A percentile compares a stretch with the other conserved stretches of the same genome.
Conservation (phyloP, 257 asterid species). For the Salvia splendens region DNA sequence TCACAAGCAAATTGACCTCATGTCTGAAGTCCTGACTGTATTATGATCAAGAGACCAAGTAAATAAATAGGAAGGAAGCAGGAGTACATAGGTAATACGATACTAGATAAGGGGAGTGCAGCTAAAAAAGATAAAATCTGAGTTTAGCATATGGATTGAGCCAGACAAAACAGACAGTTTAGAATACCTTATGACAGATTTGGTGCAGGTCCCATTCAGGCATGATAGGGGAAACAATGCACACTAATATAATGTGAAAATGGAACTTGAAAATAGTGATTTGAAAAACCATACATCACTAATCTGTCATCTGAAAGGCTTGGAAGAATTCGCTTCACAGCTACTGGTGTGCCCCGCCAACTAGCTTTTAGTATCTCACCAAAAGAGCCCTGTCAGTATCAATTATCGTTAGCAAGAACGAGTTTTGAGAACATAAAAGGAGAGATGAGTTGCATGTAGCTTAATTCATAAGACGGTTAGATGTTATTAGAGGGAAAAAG, state of each 20-base stretch:
- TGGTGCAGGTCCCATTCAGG: constrained; percentile 24
- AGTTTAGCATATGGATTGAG: constrained; percentile 3
- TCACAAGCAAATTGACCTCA: constrained; percentile 96
- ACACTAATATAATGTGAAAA: constrained; percentile 10
- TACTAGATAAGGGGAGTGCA: constrained; percentile 7
- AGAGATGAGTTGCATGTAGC: constrained; percentile 6
- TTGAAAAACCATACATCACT: constrained; percentile 67
- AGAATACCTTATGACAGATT: constrained; percentile 10
- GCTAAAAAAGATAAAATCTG: constrained; percentile 3
- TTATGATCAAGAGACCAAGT: constrained; percentile 32
- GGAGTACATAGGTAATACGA: constrained; percentile 18
- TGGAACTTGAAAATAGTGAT: constrained; percentile 16
- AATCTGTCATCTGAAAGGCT: constrained; percentile 96
- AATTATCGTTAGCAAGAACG: constrained; percentile 35
- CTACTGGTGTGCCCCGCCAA: constrained; percentile 99
- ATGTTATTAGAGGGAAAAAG: constrained; percentile 6
- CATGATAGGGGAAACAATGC: constrained; percentile 8
- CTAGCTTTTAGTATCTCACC: constrained; percentile 95
- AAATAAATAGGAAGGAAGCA: constrained; percentile 22
- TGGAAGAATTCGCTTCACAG: constrained; percentile 98
- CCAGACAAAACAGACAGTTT: not conserved
- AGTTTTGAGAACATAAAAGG: constrained; percentile 15
- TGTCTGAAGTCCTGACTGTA: constrained; percentile 97
- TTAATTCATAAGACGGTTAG: constrained; percentile 16
- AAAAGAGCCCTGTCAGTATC: constrained; percentile 84